A percentile compares a stretch with the other conserved stretches of the same genome.
Evolutionary conservation across 2,329 filamentous ascomycete genomes (phyloP).

Genomic region (Neonectria neomacrospora): DNA sequence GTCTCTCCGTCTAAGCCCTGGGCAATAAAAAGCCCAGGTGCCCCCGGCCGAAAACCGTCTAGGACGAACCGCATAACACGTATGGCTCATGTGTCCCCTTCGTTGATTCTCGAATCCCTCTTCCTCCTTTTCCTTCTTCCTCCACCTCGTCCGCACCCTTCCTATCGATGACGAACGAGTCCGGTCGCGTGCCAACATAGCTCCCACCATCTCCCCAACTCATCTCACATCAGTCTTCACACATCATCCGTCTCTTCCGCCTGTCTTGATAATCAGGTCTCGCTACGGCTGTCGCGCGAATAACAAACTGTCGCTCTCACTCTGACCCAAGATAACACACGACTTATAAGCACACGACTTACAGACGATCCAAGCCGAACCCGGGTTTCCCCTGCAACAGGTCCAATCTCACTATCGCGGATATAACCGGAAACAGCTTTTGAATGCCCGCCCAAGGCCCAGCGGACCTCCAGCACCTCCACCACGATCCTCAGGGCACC

Average conservation of each 20-base stretch:
- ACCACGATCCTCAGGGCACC: slow-evolving; percentile 3
- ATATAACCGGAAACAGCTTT: neutral
- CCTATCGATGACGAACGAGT: slow-evolving; percentile 26
- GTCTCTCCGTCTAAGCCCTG: slow-evolving; percentile 12
- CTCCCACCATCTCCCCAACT: slow-evolving; percentile 23
- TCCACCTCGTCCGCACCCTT: slow-evolving; percentile 14
- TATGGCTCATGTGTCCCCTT: slow-evolving; percentile 26
- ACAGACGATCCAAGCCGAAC: neutral
- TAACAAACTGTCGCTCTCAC: slow-evolving; percentile 13
- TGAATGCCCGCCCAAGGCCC: neutral
- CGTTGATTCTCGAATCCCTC: slow-evolving; percentile 11
- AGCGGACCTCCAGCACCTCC: slow-evolving; percentile 4
- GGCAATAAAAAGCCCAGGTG: slow-evolving; percentile 19
- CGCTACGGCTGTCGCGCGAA: slow-evolving; percentile 2
- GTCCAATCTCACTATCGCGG: neutral
- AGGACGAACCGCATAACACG: slow-evolving; percentile 20
- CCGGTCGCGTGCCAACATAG: slow-evolving; percentile 36
- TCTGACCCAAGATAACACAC: slow-evolving; percentile 16
- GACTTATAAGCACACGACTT: slow-evolving; percentile 15
- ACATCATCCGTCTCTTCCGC: slow-evolving; percentile 24
- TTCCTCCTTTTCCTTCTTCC: slow-evolving; percentile 19
- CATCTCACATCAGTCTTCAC: slow-evolving; percentile 31
- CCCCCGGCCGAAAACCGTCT: slow-evolving; percentile 4
- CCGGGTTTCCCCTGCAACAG: slow-evolving; percentile 1
- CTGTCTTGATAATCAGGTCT: slow-evolving; percentile 9